These are phyloP conservation scores for Lichina pygmaea DNA, from an alignment of 495 filamentous ascomycete species.

Conservation along the genomic window DNA sequence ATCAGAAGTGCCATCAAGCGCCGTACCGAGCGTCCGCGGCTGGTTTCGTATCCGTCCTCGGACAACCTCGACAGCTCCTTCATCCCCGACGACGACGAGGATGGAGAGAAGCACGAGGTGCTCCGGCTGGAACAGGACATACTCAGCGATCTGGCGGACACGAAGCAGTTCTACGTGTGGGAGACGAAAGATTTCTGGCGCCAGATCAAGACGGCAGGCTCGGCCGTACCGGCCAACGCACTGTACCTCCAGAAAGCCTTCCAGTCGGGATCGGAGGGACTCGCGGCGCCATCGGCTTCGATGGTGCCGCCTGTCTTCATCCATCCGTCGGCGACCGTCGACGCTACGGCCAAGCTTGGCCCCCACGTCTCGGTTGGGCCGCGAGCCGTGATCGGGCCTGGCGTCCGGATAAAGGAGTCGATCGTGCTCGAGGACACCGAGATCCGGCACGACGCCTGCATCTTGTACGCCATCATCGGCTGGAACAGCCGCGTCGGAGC, in stretches of 20 bases:
- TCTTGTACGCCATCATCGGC: slow-evolving; percentile 89
- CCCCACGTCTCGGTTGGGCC: slow-evolving; percentile 93
- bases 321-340: slow-evolving; percentile 78
- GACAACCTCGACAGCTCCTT: slow-evolving; percentile 74
- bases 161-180: slow-evolving; percentile 92
- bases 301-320: slow-evolving; percentile 92
- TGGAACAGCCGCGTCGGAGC: slow-evolving; percentile 91
- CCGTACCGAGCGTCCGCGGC: slow-evolving; percentile 67
- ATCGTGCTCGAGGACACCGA: slow-evolving; percentile 90
- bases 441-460: slow-evolving; percentile 90
- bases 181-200: slow-evolving; percentile 99
- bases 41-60: slow-evolving; percentile 81
- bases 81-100: slow-evolving; percentile 40
- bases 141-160: slow-evolving; percentile 84
- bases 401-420: slow-evolving; percentile 79
- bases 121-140: slow-evolving; percentile 96
- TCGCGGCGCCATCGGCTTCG: slow-evolving; percentile 60
- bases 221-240: slow-evolving; percentile 89
- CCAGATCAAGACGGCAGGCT: slow-evolving; percentile 98
- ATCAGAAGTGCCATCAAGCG: slow-evolving; percentile 92
- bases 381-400: slow-evolving; percentile 56
- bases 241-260: slow-evolving; percentile 90
- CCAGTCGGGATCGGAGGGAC: slow-evolving; percentile 59
- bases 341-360: slow-evolving; percentile 86
- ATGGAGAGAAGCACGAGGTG: slow-evolving; percentile 55